phyloP scores from a whole-genome alignment of 805 yeast genomes.

The Diddensiella santjacobensis region DNA sequence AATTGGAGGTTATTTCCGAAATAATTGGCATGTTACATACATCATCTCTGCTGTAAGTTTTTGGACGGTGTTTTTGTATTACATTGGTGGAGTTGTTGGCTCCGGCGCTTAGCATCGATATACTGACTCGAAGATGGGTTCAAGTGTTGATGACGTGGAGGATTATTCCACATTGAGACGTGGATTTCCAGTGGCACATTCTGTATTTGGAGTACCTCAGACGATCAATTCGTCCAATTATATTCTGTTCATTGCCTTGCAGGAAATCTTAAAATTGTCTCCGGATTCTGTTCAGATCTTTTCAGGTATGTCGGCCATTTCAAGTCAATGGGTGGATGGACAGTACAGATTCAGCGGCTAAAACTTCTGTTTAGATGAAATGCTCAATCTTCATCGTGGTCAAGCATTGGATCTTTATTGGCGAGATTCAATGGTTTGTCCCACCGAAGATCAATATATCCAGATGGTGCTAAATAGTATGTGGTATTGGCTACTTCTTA shows the following conservation, averaged over 20 bases:
- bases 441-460: constrained; percentile 60
- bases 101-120: constrained; percentile 21
- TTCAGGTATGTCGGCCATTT: constrained; percentile 18
- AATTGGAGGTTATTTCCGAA: constrained; percentile 40
- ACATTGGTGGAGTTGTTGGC: neutral
- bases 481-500: no score
- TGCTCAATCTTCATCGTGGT: constrained; percentile 80
- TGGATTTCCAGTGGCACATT: constrained; percentile 77
- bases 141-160: constrained; percentile 77
- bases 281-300: constrained; percentile 18
- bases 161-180: constrained; percentile 69
- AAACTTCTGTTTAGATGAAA: constrained; percentile 63
- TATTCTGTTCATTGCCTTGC: constrained; percentile 72
- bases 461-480: constrained; percentile 73
- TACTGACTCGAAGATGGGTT: no score
- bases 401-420: constrained; percentile 88
- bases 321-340: no score
- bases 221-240: constrained; percentile 81
- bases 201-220: constrained; percentile 69
- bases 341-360: no score
- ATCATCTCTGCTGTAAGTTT: constrained; percentile 49
- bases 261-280: constrained; percentile 40
- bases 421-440: constrained; percentile 65
- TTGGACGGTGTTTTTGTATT: neutral
- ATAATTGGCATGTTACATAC: constrained; percentile 61